phyloP scores from a whole-genome alignment of 495 filamentous ascomycete species.

The Hypoxylon rickii region DNA sequence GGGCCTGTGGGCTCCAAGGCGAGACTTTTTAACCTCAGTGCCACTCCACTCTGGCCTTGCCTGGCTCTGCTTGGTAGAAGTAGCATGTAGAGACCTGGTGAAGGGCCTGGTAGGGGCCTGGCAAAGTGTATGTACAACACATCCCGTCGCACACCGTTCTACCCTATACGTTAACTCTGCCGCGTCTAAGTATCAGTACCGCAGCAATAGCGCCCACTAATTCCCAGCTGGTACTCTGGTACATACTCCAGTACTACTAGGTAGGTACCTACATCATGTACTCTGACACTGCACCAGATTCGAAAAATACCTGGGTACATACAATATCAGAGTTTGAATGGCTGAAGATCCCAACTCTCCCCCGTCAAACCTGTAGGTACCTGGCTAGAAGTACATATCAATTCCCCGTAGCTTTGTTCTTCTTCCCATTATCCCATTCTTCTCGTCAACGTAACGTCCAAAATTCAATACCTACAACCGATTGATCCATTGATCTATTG shows the following conservation, averaged over 20 bases:
- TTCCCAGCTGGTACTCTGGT: constrained; percentile 20
- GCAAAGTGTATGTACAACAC: constrained; percentile 32
- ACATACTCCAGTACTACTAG: background rate
- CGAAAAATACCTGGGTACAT: background rate
- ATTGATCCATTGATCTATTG: no score
- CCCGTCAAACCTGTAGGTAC: background rate
- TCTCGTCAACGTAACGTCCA: background rate
- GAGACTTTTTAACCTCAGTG: constrained; percentile 39
- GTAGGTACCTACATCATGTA: background rate
- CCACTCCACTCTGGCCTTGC: constrained; percentile 33
- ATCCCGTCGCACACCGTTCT: constrained; percentile 7
- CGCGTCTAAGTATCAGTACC: constrained; percentile 21
- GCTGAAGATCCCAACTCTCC: constrained; percentile 37
- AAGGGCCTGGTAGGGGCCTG: no score
- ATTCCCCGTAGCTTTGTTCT: constrained; percentile 29
- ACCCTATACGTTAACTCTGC: constrained; percentile 5
- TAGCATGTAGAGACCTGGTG: no score
- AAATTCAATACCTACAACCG: no score
- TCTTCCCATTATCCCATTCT: no score
- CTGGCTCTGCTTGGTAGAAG: constrained; percentile 4
- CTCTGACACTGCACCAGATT: no score
- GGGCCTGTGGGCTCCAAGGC: constrained; percentile 32
- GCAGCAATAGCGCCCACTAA: constrained; percentile 21
- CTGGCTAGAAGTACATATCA: no score
- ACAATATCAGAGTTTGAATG: constrained; percentile 39